A percentile compares a stretch with the other conserved stretches of the same genome.
These are phyloP conservation scores for Ambrosiella cleistominuta DNA, from an alignment of 2,329 filamentous ascomycete genomes.

Conservation along the genomic window DNA sequence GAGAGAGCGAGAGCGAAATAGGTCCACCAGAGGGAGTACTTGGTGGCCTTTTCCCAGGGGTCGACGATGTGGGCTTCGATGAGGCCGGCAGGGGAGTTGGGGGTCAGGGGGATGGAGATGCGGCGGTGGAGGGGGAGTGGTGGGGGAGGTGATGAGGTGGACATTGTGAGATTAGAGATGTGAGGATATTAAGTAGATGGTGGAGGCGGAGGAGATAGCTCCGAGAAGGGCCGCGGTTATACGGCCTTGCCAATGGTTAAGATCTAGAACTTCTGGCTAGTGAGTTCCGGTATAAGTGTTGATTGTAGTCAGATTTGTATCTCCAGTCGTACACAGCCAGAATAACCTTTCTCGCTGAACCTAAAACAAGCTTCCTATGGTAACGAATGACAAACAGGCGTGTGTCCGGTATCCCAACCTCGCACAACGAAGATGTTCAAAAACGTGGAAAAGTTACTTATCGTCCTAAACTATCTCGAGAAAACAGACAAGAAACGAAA, in stretches of 20 bases:
- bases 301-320: not conserved
- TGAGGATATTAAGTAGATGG: not conserved
- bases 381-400: not conserved
- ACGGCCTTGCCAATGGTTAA: not conserved
- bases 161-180: not conserved
- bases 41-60: slow-evolving; percentile 64
- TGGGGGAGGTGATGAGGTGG: not conserved
- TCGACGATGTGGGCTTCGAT: slow-evolving; percentile 50
- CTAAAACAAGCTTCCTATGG: not conserved
- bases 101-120: slow-evolving; percentile 41
- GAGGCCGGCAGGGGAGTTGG: slow-evolving; percentile 42
- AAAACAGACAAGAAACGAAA: too few relatives aligned
- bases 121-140: slow-evolving; percentile 23
- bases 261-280: too few relatives aligned
- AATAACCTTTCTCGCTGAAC: not conserved
- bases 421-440: too few relatives aligned
- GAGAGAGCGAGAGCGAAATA: slow-evolving; percentile 68
- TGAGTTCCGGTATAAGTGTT: not conserved
- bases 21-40: slow-evolving; percentile 76
- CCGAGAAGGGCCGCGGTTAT: not conserved
- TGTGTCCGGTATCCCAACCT: not conserved
- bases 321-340: not conserved
- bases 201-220: not conserved
- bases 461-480: too few relatives aligned
- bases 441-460: too few relatives aligned